Evolutionary conservation across 345 rosid species (phyloP).

Genomic region (Hibiscus syriacus): DNA sequence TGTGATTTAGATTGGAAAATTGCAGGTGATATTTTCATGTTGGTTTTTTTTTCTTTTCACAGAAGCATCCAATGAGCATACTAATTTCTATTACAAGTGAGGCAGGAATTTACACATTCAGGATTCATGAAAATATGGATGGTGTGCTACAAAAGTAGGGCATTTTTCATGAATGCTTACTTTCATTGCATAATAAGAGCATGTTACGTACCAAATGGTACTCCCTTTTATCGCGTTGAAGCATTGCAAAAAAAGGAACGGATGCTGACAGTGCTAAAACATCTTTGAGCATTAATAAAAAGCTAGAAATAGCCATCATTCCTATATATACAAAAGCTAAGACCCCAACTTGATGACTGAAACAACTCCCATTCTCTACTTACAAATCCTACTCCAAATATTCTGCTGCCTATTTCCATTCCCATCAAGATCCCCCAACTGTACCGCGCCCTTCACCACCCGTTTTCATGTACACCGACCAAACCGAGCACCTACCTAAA

Average conservation of each 20-base stretch:
- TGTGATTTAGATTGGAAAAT: too few species aligned
- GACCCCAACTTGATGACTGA: conserved; percentile 6
- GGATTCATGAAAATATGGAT: too few species aligned
- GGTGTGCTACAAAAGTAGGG: too few species aligned
- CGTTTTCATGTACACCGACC: conserved; percentile 9
- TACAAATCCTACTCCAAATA: conserved; percentile 17
- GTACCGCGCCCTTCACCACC: not conserved
- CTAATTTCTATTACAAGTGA: too few species aligned
- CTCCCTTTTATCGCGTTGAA: too few species aligned
- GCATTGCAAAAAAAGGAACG: not conserved
- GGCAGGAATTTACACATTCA: too few species aligned
- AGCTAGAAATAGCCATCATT: not conserved
- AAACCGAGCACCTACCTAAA: conserved; percentile 21
- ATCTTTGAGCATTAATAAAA: not conserved
- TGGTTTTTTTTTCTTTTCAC: too few species aligned
- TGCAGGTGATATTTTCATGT: too few species aligned
- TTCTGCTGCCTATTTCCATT: conserved; percentile 1
- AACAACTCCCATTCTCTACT: conserved; percentile 5
- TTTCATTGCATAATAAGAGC: too few species aligned
- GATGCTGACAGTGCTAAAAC: not conserved
- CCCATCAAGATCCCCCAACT: conserved; percentile 3
- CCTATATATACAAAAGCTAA: conserved; percentile 10
- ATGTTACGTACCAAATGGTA: too few species aligned
- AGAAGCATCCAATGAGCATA: too few species aligned
- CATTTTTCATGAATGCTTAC: too few species aligned